Base-by-base conservation (phyloP, 768 basidiomycete genomes). In the Gelatoporia subvermispora region DNA sequence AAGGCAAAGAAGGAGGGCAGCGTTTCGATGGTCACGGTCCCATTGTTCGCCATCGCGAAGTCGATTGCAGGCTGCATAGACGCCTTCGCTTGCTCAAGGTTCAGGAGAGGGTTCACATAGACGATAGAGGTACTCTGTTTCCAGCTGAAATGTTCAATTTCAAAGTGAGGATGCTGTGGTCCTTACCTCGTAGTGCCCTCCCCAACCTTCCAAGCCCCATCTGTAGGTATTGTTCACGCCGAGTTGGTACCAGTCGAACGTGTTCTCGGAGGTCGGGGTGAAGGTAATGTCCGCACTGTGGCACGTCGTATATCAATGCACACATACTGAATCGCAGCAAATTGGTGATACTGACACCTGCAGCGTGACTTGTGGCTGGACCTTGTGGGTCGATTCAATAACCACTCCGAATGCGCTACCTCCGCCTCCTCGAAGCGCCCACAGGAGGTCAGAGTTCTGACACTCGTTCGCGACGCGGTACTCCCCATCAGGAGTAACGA, bases 401-500 rank as follows among this genome's bases (percentile, higher is more conserved):
- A 68, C 71, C 18, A 69, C 65, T 24, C 65, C 70, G 41, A 65
- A 71, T 0, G 67, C 66, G 16, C 61, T 62, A 1, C 69, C 68
- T 1, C 70, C 74, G 0, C 73, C 73, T 10, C 75, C 75, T 10
- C 71, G 60, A 11, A 81, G 69, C 15, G 78, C 79, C 49, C 71
- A 81, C 63, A 78, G 80, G 0, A 80, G 67, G 60, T 80, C 78
- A 46, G 66, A 49, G 49, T 79, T 75, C 55, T 78, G 61, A 38
- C 65, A 68, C 18, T 65, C 69, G 59, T 77, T 80, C 3, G 65
- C 77, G 1, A 66, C 68, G 23, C 73, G 68, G 52, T 63, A 63
- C 21, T 64, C 49, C 0, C 79, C 79, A 56, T 78, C 75, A 0
- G 79, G 76, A 2, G 77, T 79, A 5, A 81, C 78, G 3, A 81